Conservation (phyloP, 768 basidiomycete species). For the Astraeus odoratus region DNA sequence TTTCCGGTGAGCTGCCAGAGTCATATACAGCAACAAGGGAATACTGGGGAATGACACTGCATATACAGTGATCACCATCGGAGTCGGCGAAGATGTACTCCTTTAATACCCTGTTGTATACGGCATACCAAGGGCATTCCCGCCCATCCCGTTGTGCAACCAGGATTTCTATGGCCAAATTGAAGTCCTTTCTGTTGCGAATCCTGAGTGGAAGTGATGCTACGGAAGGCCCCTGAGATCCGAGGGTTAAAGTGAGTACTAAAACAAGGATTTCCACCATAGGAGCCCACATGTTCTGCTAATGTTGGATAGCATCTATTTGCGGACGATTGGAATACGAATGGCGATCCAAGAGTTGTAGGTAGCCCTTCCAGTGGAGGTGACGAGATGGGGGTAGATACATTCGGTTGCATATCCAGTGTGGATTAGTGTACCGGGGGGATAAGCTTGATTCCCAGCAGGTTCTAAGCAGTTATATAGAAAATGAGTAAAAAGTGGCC, state of each 20-base stretch:
- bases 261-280: not conserved
- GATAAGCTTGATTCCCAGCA: too few species aligned
- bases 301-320: too few species aligned
- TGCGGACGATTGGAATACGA: too few species aligned
- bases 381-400: too few species aligned
- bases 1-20: not conserved
- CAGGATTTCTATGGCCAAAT: not conserved
- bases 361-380: too few species aligned
- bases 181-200: not conserved
- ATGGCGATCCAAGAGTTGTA: too few species aligned
- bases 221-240: not conserved
- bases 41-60: not conserved
- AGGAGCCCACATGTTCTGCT: not conserved
- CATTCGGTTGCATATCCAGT: too few species aligned
- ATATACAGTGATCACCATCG: not conserved
- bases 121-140: constrained; percentile 2
- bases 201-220: not conserved
- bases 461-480: too few species aligned
- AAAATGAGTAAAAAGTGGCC: too few species aligned
- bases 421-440: too few species aligned
- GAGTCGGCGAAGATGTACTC: not conserved
- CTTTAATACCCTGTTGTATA: not conserved
- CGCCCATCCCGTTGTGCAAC: not conserved
- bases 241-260: not conserved
- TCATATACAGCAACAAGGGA: not conserved